Evolutionary conservation across 192 early-diverging fungal species (phyloP), one percentile per base, ranked within the genome.

Genomic region (Funneliformis mosseae): DNA sequence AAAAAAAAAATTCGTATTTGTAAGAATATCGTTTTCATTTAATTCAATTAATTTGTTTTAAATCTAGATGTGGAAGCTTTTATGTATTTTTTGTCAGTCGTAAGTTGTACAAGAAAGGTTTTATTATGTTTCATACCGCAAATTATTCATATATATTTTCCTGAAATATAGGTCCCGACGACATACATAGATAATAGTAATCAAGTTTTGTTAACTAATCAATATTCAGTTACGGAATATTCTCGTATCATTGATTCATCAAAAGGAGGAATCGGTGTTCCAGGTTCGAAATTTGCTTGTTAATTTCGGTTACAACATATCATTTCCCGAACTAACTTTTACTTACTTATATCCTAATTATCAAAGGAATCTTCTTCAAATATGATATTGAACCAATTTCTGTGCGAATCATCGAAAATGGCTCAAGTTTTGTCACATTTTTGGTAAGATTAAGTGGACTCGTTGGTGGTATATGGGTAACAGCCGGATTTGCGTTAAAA

Each of bases 351-450:
- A n/a, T 39, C 4, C 25, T 39, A 39, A 71, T 43, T 23, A 33
- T 33, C 4, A 74, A 74, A 70, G 93, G 92, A 14, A 89, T 97
- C 61, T 97, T 97, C 78, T 93, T 98, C 68, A 96, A 95, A 81
- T 98, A 96, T 82, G 92, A 93, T 45, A 91, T 98, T 81, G 96
- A 98, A 83, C 92, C 97, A 27, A 92, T 98, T 74, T 91, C 91
- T 0, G 91, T 97, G 7, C 89, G 90, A 14, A 90, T 98, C 23
- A 90, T 89, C 3, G 95, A 96, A 77, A 85, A 81, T 18, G 83
- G 90, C 5, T 82, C 83, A 59, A 87, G 90, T 8, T 89, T 97
- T 62, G 59, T 91, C 16, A 87, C 90, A 73, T 94, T 98, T 69
- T 46, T 96, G 55, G 93, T 94, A 8, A 85, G 96, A 23, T 83